phyloP scores from a whole-genome alignment of 768 basidiomycete genomes.

The Leccinum disarticulatum region DNA sequence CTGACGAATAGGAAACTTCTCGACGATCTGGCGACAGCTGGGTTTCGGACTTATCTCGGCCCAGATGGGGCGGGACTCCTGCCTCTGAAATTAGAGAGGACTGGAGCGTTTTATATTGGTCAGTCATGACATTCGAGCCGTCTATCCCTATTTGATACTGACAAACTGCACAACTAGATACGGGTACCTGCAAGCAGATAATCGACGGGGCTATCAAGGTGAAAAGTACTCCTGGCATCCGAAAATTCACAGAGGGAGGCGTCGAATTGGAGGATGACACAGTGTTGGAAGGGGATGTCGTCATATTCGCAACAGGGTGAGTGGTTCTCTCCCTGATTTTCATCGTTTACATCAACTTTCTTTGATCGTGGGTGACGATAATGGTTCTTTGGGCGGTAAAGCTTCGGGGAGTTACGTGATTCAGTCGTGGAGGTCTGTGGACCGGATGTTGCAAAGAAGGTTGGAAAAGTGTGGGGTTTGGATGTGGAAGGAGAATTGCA shows the following conservation, averaged over 20 bases:
- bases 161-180: constrained; percentile 20
- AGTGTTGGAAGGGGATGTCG: constrained; percentile 27
- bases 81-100: constrained; percentile 31
- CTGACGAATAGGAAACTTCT: constrained; percentile 35
- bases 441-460: constrained; percentile 41
- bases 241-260: constrained; percentile 28
- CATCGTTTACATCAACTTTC: background rate
- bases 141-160: background rate
- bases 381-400: constrained; percentile 19
- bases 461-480: constrained; percentile 63
- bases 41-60: constrained; percentile 40
- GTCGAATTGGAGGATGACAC: constrained; percentile 31
- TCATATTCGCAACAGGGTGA: constrained; percentile 37
- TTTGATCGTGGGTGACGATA: background rate
- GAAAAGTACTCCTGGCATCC: constrained; percentile 37
- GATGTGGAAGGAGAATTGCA: constrained; percentile 63
- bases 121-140: constrained; percentile 1
- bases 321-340: constrained; percentile 1
- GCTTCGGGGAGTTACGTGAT: constrained; percentile 44
- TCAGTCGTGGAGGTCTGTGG: constrained; percentile 47
- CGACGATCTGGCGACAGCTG: constrained; percentile 35
- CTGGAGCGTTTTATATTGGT: constrained; percentile 43
- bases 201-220: constrained; percentile 52
- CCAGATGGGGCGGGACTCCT: constrained; percentile 38
- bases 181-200: constrained; percentile 45